phyloP scores from a whole-genome alignment of 106 monocot species.

The Cymbidium sinense region DNA sequence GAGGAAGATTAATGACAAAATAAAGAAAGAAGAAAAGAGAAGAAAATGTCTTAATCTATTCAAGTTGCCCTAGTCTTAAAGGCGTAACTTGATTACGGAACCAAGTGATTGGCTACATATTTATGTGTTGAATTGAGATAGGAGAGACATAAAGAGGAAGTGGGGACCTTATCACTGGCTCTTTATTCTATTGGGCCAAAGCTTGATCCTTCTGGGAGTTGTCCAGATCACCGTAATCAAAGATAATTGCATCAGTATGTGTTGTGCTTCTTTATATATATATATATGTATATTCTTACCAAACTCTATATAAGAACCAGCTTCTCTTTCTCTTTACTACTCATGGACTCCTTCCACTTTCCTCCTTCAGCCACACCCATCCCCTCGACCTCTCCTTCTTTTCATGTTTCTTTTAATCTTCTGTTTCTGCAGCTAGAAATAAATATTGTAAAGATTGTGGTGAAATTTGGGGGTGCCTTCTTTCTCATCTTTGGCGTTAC shows the following conservation, averaged over 20 bases:
- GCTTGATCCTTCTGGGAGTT: constrained; percentile 26
- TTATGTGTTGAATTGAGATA: background rate
- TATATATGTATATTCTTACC: background rate
- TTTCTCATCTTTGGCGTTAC: constrained; percentile 39
- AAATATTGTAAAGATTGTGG: background rate
- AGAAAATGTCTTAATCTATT: background rate
- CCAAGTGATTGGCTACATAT: background rate
- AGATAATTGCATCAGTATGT: constrained; percentile 10
- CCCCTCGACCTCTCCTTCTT: background rate
- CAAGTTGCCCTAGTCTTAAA: background rate
- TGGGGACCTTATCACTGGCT: constrained; percentile 30
- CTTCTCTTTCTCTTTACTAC: background rate
- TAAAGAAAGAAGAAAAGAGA: background rate
- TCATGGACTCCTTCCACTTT: background rate
- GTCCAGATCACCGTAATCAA: constrained; percentile 18
- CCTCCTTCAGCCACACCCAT: background rate
- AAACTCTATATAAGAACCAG: constrained; percentile 6
- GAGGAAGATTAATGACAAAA: background rate
- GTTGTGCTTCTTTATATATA: background rate
- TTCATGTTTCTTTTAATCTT: background rate
- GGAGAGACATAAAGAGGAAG: background rate
- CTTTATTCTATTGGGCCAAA: constrained; percentile 24
- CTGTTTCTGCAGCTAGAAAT: no score
- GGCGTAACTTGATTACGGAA: background rate
- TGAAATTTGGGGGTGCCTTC: background rate